A percentile compares a stretch with the other conserved stretches of the same genome.
Evolutionary conservation across 2,329 filamentous ascomycete species (phyloP).

Genomic region (Xylaria arbuscula): DNA sequence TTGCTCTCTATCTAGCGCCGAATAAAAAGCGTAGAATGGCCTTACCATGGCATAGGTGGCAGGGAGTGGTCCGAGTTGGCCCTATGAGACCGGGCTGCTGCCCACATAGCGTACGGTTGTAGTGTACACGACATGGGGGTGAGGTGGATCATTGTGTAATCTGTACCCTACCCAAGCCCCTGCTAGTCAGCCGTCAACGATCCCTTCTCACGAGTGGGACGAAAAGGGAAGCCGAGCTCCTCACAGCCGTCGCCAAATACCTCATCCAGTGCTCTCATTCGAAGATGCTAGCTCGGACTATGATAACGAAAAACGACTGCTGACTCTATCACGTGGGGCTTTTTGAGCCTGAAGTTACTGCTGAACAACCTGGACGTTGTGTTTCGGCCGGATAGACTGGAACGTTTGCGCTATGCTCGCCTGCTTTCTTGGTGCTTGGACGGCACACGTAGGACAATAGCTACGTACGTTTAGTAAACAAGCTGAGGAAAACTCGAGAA

Average conservation of each 20-base stretch:
- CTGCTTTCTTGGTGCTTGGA: conserved; percentile 30
- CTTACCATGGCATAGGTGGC: conserved; percentile 47
- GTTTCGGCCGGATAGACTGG: conserved; percentile 13
- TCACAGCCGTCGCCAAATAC: conserved; percentile 44
- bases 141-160: conserved; percentile 42
- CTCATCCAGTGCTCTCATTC: conserved; percentile 46
- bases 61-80: conserved; percentile 48
- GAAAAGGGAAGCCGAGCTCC: conserved; percentile 44
- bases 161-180: conserved; percentile 45
- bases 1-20: conserved; percentile 47
- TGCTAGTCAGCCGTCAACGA: conserved; percentile 47
- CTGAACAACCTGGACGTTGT: conserved; percentile 22
- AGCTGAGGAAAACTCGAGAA: conserved; percentile 37
- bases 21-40: conserved; percentile 47
- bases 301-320: conserved; percentile 30
- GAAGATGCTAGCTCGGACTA: conserved; percentile 38
- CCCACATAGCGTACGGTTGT: conserved; percentile 39
- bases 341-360: conserved; percentile 23
- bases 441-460: conserved; percentile 28
- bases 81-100: conserved; percentile 50
- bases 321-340: conserved; percentile 37
- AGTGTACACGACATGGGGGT: conserved; percentile 38
- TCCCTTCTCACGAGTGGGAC: conserved; percentile 43
- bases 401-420: conserved; percentile 11
- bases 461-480: conserved; percentile 23